phyloP scores from a whole-genome alignment of 345 rosid species.

The Pugionium cornutum region DNA sequence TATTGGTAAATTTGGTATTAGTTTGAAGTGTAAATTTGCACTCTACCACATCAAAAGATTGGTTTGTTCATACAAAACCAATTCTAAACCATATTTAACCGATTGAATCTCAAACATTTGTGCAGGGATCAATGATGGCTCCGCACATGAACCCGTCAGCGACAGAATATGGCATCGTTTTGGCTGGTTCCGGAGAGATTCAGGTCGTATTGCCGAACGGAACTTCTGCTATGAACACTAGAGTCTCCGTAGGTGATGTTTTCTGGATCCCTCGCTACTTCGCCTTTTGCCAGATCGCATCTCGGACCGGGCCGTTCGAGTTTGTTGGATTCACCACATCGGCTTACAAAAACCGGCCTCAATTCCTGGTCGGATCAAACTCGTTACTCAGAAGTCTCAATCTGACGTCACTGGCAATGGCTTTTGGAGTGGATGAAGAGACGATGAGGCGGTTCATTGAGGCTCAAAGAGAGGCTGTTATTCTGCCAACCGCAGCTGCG shows the following conservation, averaged over 20 bases:
- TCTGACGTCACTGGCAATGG: conserved; percentile 54
- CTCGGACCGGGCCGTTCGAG: conserved; percentile 57
- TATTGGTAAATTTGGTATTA: not conserved
- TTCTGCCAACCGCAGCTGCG: conserved; percentile 59
- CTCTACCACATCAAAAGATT: not conserved
- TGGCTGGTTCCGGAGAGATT: conserved; percentile 66
- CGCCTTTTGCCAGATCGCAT: conserved; percentile 83
- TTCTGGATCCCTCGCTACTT: conserved; percentile 87
- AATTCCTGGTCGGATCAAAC: conserved; percentile 68
- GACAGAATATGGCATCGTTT: conserved; percentile 76
- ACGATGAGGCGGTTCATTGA: conserved; percentile 41
- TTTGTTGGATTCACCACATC: conserved; percentile 92
- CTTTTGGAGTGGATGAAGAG: conserved; percentile 56
- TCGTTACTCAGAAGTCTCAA: conserved; percentile 53
- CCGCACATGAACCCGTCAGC: conserved; percentile 88
- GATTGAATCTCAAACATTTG: no score
- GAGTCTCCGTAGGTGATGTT: conserved; percentile 64
- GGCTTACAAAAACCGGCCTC: conserved; percentile 70
- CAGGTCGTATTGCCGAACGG: conserved; percentile 81
- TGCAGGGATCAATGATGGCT: conserved; percentile 93
- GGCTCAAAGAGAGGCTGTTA: conserved; percentile 63
- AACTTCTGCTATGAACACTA: conserved; percentile 55
- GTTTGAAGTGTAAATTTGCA: not conserved
- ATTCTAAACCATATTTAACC: not conserved
- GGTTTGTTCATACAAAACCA: conserved; percentile 6